Evolutionary conservation across 805 yeast species (phyloP), one percentile per base, ranked within the genome.

Genomic region (Pichia nanzhaoensis): DNA sequence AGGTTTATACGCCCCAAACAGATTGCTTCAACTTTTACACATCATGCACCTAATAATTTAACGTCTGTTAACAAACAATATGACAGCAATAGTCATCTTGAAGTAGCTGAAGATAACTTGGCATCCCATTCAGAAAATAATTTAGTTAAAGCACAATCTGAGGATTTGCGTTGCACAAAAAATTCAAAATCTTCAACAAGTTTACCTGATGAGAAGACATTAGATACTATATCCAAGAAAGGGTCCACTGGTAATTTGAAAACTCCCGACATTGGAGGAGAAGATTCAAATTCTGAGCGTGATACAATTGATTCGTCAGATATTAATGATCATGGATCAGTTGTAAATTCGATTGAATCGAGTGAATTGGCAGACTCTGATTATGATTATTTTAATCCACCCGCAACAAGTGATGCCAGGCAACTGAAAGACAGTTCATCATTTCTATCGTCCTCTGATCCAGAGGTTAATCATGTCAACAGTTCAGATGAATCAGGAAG

Each of bases 351-450:
- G 2, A 50, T 55, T 19, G 60, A 56, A 24, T 57, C 63, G 0
- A 55, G 55, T 28, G 49, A 52, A 10, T 34, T 54, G 2, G 41
- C 53, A 5, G 69, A 61, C 19, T 64, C 61, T 14, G 55, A 55
- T 34, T 55, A 49, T 31, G 51, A 48, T 19, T 45, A 37, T 42
- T 41, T 34, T 45, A 55, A 33, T 45, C 51, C 21, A 2, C 44
- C 48, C 13, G 27, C 41, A 5, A 30, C 41, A 5, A 32, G 16
- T 17, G 22, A 38, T 16, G 21, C 34, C n/a, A 19, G 24, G 16
- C 27, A 21, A 16, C n/a, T 31, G 2, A 33, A 27, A 20, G 27
- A 17, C n/a, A 10, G 22, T 14, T 10, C 22, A 12, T 24, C 34
- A 24, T 10, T 10, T 6, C 28, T 24, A 24, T 7, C 28, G 6